These are phyloP conservation scores for Trapa incisa DNA, from an alignment of 345 rosid species.

Conservation along the genomic window DNA sequence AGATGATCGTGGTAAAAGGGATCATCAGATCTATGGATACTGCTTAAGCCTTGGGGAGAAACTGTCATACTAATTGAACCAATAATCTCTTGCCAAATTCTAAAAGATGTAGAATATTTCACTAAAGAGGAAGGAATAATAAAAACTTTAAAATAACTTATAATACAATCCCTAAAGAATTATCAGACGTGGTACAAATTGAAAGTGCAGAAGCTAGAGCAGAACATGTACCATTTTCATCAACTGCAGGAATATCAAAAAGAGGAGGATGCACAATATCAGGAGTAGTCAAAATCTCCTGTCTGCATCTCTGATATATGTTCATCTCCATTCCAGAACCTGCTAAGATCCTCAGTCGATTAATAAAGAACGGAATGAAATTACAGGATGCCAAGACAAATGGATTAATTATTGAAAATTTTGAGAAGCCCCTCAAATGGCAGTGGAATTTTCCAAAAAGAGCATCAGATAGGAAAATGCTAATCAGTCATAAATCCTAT, in stretches of 20 bases:
- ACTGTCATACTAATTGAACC: constrained; percentile 31
- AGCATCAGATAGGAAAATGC: neutral
- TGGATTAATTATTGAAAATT: neutral
- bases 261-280: constrained; percentile 52
- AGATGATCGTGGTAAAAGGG: constrained; percentile 67
- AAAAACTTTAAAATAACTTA: neutral
- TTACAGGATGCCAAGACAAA: neutral
- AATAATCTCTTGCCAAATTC: constrained; percentile 75
- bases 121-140: neutral
- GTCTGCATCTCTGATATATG: constrained; percentile 57
- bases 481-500: neutral
- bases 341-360: constrained; percentile 10
- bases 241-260: constrained; percentile 56
- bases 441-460: neutral
- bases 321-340: constrained; percentile 87
- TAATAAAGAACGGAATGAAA: neutral
- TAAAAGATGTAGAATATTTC: constrained; percentile 8
- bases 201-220: neutral
- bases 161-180: neutral
- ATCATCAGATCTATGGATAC: constrained; percentile 64
- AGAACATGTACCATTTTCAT: constrained; percentile 51
- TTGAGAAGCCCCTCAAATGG: neutral
- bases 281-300: constrained; percentile 54
- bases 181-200: neutral
- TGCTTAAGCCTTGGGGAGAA: constrained; percentile 72